Conservation (phyloP, 2,329 filamentous ascomycete genomes). For the Fusarium bulbicola region DNA sequence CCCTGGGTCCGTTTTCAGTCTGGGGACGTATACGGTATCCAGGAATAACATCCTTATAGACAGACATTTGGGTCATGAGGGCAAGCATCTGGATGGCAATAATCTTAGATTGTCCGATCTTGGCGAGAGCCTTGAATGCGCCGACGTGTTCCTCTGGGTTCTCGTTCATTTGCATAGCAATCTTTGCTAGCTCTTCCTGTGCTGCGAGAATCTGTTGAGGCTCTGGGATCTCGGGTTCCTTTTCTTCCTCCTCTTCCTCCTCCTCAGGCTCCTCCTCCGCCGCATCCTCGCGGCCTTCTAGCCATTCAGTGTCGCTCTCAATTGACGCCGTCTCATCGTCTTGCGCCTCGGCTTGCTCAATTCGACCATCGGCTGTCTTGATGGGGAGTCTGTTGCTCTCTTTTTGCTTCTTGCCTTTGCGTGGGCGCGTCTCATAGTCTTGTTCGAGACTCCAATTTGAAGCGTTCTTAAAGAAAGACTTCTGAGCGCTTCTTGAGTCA, state of each 20-base stretch:
- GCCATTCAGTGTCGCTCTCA: constrained; percentile 70
- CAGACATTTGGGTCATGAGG: constrained; percentile 84
- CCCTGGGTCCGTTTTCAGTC: constrained; percentile 75
- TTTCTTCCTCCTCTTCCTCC: constrained; percentile 58
- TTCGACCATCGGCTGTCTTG: constrained; percentile 80
- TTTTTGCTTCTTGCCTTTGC: constrained; percentile 80
- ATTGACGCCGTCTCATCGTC: constrained; percentile 68
- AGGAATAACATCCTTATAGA: constrained; percentile 96
- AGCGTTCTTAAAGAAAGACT: constrained; percentile 76
- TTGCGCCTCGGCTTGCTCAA: constrained; percentile 67
- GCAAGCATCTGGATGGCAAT: constrained; percentile 84
- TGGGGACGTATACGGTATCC: constrained; percentile 92
- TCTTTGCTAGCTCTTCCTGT: constrained; percentile 90
- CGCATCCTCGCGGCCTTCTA: constrained; percentile 68
- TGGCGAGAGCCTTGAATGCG: constrained; percentile 79
- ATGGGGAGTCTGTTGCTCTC: constrained; percentile 84
- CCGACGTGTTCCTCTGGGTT: constrained; percentile 90
- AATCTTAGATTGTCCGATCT: constrained; percentile 75
- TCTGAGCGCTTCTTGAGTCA: constrained; percentile 57
- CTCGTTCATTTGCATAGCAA: constrained; percentile 85
- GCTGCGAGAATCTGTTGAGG: constrained; percentile 84
- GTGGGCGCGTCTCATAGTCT: constrained; percentile 82
- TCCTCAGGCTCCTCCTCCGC: constrained; percentile 57
- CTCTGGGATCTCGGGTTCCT: constrained; percentile 73
- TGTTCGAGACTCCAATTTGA: constrained; percentile 91